These are phyloP conservation scores for Cardamine resedifolia DNA, from an alignment of 345 rosid genomes.

Conservation along the genomic window DNA sequence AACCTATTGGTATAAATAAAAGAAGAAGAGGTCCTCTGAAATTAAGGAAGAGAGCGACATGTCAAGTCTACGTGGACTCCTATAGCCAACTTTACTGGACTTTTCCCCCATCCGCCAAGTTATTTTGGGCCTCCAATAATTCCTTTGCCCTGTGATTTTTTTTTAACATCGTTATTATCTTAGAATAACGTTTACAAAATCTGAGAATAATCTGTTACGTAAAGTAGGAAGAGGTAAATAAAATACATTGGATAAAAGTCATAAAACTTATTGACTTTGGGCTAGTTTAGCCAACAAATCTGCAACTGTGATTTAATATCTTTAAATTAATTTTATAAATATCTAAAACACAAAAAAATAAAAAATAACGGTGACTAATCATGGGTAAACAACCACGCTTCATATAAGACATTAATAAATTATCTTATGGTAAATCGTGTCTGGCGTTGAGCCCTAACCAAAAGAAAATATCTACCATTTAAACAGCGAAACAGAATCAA, in stretches of 20 bases:
- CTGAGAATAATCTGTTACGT: no score
- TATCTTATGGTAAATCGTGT: neutral
- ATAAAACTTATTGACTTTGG: no score
- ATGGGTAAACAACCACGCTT: neutral
- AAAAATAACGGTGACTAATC: neutral
- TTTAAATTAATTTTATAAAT: no score
- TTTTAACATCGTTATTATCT: no score
- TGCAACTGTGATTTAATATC: neutral
- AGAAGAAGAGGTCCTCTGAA: constrained; percentile 19
- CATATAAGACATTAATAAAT: neutral
- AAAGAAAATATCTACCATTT: neutral
- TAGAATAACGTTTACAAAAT: no score
- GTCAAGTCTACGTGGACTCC: constrained; percentile 25
- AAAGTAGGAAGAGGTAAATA: no score
- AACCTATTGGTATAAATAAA: neutral
- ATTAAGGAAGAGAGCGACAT: constrained; percentile 28
- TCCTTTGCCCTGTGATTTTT: neutral
- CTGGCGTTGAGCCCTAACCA: neutral
- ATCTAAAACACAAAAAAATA: neutral
- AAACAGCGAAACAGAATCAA: constrained; percentile 8
- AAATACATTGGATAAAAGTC: no score
- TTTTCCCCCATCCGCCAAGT: constrained; percentile 24
- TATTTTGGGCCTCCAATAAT: constrained; percentile 24
- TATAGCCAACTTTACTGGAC: constrained; percentile 20
- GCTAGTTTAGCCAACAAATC: no score